A percentile compares a stretch with the other conserved stretches of the same genome.
Evolutionary conservation across 805 yeast genomes (phyloP).

Genomic region (Candida vaughaniae): DNA sequence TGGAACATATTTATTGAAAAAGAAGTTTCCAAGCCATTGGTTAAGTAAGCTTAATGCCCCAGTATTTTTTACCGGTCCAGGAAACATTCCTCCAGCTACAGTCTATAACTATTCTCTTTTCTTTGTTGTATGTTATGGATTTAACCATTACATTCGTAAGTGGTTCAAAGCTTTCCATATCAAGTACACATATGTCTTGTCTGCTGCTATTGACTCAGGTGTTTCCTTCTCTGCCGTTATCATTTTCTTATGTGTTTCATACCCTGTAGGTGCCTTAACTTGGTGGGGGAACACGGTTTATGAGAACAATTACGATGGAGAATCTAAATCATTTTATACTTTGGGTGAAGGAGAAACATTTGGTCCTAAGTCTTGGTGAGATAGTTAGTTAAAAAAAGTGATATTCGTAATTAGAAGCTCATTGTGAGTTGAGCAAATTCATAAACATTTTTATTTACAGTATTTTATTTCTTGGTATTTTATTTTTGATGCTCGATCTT

Average conservation of each 20-base stretch:
- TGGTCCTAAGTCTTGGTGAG: conserved; percentile 49
- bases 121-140: conserved; percentile 29
- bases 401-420: too few species aligned
- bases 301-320: conserved; percentile 34
- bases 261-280: conserved; percentile 13
- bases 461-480: too few species aligned
- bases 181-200: conserved; percentile 42
- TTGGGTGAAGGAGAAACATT: conserved; percentile 41
- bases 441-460: too few species aligned
- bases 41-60: conserved; percentile 3
- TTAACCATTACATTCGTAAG: conserved; percentile 36
- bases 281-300: conserved; percentile 73
- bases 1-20: conserved; percentile 33
- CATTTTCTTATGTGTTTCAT: conserved; percentile 29
- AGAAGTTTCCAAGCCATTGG: conserved; percentile 33
- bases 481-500: too few species aligned
- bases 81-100: conserved; percentile 69
- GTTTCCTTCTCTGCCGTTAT: conserved; percentile 37
- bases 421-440: too few species aligned
- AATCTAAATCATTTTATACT: conserved; percentile 18
- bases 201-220: conserved; percentile 44
- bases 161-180: conserved; percentile 8
- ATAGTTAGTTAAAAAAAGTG: conserved; percentile 7
- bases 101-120: conserved; percentile 54
- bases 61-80: conserved; percentile 43